Evolutionary conservation across 768 basidiomycete genomes (phyloP).

Genomic region (Amanita exitialis): DNA sequence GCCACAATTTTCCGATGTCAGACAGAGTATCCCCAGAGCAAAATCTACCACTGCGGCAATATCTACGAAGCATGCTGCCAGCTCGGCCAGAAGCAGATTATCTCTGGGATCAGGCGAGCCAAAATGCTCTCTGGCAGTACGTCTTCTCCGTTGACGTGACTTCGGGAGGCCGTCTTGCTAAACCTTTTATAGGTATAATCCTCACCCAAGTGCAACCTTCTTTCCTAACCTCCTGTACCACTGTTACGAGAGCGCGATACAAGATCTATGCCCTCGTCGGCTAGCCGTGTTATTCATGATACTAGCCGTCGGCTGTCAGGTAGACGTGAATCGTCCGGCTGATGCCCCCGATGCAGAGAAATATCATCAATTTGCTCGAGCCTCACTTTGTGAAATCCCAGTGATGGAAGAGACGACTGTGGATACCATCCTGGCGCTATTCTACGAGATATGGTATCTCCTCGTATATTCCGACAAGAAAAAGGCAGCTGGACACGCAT

Average conservation of each 20-base stretch:
- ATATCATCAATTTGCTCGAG: slow-evolving; percentile 51
- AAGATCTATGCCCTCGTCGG: slow-evolving; percentile 49
- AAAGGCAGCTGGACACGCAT: slow-evolving; percentile 49
- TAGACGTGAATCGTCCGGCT: slow-evolving; percentile 39
- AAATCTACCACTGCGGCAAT: slow-evolving; percentile 43
- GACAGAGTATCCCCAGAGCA: slow-evolving; percentile 37
- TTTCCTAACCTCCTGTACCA: slow-evolving; percentile 57
- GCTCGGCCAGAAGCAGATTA: slow-evolving; percentile 45
- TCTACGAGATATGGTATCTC: slow-evolving; percentile 59
- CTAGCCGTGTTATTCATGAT: slow-evolving; percentile 62
- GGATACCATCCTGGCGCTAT: slow-evolving; percentile 48
- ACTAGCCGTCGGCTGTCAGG: slow-evolving; percentile 57
- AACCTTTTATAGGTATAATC: slow-evolving; percentile 39
- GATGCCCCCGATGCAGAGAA: slow-evolving; percentile 47
- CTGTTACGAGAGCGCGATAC: slow-evolving; percentile 43
- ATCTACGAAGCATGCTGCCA: slow-evolving; percentile 48
- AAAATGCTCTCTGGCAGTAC: slow-evolving; percentile 62
- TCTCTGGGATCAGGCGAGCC: slow-evolving; percentile 51
- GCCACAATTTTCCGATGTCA: slow-evolving; percentile 46
- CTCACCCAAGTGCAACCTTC: slow-evolving; percentile 54
- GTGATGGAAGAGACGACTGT: slow-evolving; percentile 62
- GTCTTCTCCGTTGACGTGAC: neutral
- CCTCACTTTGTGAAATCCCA: slow-evolving; percentile 48
- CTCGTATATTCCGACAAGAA: slow-evolving; percentile 63
- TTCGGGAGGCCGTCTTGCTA: slow-evolving; percentile 10